These are phyloP conservation scores for Diaporthe caulivora DNA, from an alignment of 2,329 filamentous ascomycete genomes.

Conservation along the genomic window DNA sequence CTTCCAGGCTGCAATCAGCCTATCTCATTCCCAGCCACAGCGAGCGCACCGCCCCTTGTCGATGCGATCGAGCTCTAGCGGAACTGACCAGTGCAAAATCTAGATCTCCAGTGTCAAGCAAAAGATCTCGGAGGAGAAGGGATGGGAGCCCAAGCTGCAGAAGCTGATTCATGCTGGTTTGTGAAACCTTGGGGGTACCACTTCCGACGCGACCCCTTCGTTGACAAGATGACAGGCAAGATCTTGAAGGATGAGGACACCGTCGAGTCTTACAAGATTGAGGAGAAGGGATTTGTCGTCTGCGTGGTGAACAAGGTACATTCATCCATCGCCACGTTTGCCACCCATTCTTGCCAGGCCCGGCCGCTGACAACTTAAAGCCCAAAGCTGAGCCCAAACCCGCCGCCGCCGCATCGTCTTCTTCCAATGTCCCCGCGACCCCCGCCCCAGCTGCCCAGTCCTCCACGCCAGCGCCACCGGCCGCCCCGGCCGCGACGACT, in stretches of 20 bases:
- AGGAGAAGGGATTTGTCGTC: slow-evolving; percentile 99
- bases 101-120: slow-evolving; percentile 93
- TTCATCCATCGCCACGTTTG: slow-evolving; percentile 22
- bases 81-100: slow-evolving; percentile 40
- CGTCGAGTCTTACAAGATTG: slow-evolving; percentile 96
- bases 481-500: slow-evolving; percentile 62
- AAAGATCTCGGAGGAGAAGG: slow-evolving; percentile 92
- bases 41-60: slow-evolving; percentile 29
- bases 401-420: slow-evolving; percentile 66
- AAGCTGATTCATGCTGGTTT: slow-evolving; percentile 99
- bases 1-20: slow-evolving; percentile 36
- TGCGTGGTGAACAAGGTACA: slow-evolving; percentile 97
- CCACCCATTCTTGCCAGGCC: slow-evolving; percentile 24
- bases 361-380: slow-evolving; percentile 54
- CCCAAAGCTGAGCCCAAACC: slow-evolving; percentile 75
- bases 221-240: slow-evolving; percentile 77
- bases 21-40: slow-evolving; percentile 13
- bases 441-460: slow-evolving; percentile 65
- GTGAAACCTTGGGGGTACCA: slow-evolving; percentile 45
- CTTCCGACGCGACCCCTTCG: slow-evolving; percentile 24
- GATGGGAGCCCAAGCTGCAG: slow-evolving; percentile 90
- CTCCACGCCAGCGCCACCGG: slow-evolving; percentile 63
- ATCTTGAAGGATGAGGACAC: slow-evolving; percentile 98
- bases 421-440: slow-evolving; percentile 71
- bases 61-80: slow-evolving; percentile 36